These are phyloP conservation scores for Discostella stelligera DNA, from an alignment of 352 stramenopile species.

Conservation along the genomic window DNA sequence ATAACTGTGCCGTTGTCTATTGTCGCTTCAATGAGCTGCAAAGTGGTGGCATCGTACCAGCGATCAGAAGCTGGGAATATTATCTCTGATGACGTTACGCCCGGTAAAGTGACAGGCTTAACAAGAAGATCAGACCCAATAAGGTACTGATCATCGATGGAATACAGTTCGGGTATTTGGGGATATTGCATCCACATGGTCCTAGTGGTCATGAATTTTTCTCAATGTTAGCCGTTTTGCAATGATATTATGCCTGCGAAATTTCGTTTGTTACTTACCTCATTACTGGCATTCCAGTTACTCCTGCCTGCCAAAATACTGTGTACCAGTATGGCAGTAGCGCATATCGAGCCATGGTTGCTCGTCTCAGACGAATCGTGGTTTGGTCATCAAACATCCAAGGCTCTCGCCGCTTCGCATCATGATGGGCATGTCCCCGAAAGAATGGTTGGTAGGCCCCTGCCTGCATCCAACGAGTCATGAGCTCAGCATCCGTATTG, in stretches of 20 bases:
- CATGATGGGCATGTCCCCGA: conserved; percentile 97
- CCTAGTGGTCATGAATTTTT: conserved; percentile 54
- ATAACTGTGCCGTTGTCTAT: conserved; percentile 28
- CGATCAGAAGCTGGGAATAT: conserved; percentile 87
- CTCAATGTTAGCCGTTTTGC: background rate
- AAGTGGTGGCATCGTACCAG: conserved; percentile 91
- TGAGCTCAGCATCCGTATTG: conserved; percentile 92
- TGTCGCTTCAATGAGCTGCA: conserved; percentile 40
- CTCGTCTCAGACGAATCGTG: conserved; percentile 87
- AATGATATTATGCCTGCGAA: conserved; percentile 70
- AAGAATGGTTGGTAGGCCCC: conserved; percentile 98
- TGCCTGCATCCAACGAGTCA: conserved; percentile 95
- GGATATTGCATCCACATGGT: conserved; percentile 97
- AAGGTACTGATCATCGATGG: conserved; percentile 93
- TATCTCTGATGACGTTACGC: conserved; percentile 85
- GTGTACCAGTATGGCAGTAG: conserved; percentile 95
- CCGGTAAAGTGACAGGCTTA: conserved; percentile 90
- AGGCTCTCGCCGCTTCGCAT: conserved; percentile 96
- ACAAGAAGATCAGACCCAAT: conserved; percentile 93
- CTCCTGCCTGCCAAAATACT: conserved; percentile 78
- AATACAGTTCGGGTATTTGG: conserved; percentile 78
- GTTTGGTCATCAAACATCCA: conserved; percentile 97
- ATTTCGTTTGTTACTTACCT: conserved; percentile 80
- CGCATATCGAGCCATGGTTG: conserved; percentile 93
- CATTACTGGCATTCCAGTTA: conserved; percentile 84